Percentiles rank a stretch among this genome's conserved stretches.
phyloP scores from a whole-genome alignment of 257 asterid genomes.

The Forsythia viridissima region DNA sequence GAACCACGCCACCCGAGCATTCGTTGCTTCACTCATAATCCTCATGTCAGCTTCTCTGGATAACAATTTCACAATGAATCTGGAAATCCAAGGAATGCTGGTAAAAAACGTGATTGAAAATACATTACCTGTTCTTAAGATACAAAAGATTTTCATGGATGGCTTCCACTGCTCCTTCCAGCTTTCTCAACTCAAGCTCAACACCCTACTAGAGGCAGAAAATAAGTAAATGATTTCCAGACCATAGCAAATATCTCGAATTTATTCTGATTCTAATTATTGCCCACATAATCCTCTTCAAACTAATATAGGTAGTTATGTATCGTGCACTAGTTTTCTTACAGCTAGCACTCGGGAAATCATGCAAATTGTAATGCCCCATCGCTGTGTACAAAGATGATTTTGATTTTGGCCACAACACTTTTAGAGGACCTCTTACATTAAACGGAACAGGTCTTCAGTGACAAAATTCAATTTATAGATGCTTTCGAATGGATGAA shows the following conservation, averaged over 20 bases:
- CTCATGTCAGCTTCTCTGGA: conserved; percentile 51
- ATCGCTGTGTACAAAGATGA: neutral
- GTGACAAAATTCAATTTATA: neutral
- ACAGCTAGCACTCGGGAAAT: neutral
- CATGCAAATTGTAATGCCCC: neutral
- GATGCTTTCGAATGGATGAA: neutral
- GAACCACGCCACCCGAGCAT: conserved; percentile 46
- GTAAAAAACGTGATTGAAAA: neutral
- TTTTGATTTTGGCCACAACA: neutral
- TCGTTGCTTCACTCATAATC: conserved; percentile 38
- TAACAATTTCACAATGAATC: neutral
- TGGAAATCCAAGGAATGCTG: neutral
- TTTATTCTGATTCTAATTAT: neutral
- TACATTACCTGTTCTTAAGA: conserved; percentile 41
- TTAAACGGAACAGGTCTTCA: neutral
- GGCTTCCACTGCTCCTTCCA: conserved; percentile 53
- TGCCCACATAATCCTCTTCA: neutral
- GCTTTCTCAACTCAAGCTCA: conserved; percentile 78
- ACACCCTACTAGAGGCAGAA: conserved; percentile 56
- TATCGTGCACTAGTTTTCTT: neutral
- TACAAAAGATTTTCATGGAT: conserved; percentile 44
- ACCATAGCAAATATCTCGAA: neutral
- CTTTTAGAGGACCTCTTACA: neutral
- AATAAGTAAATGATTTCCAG: conserved; percentile 23
- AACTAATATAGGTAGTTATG: neutral